Conservation (phyloP, 2,329 filamentous ascomycete species). For the Scedosporium apiospermum region DNA sequence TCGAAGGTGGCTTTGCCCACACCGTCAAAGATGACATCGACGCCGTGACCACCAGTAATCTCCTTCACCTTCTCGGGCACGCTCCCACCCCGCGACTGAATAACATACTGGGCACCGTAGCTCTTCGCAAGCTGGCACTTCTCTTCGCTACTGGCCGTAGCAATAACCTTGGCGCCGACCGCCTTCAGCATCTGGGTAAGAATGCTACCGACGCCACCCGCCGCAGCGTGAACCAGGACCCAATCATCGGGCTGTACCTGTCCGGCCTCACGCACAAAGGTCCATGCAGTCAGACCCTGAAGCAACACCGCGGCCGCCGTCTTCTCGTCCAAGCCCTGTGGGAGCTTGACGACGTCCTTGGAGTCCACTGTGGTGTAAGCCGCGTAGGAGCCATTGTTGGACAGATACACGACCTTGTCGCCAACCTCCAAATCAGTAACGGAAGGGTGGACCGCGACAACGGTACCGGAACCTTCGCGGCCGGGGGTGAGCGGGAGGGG, state of each 20-base stretch:
- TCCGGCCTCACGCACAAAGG: constrained; percentile 66
- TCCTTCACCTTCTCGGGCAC: constrained; percentile 51
- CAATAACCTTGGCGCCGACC: constrained; percentile 70
- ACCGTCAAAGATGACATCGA: constrained; percentile 73
- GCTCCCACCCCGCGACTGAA: constrained; percentile 41
- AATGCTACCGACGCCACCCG: constrained; percentile 69
- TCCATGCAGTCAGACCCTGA: constrained; percentile 76
- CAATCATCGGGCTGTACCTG: constrained; percentile 70
- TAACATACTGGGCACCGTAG: constrained; percentile 60
- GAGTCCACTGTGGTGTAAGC: constrained; percentile 46
- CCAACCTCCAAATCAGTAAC: constrained; percentile 50
- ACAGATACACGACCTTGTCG: constrained; percentile 64
- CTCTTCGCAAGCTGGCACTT: constrained; percentile 62
- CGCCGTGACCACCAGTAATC: constrained; percentile 64
- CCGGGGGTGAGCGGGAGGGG: constrained; percentile 65
- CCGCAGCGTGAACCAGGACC: constrained; percentile 77
- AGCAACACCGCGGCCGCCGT: constrained; percentile 61
- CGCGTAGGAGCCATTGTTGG: constrained; percentile 38
- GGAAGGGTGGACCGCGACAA: constrained; percentile 52
- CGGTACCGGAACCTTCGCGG: constrained; percentile 65
- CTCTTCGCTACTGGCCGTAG: constrained; percentile 62
- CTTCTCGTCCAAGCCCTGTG: constrained; percentile 49
- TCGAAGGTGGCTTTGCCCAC: constrained; percentile 84
- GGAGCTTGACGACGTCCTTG: constrained; percentile 50
- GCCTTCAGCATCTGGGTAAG: constrained; percentile 65